These are phyloP conservation scores for Apophysomyces trapeziformis DNA, from an alignment of 371 early-diverging fungal genomes.

Conservation along the genomic window DNA sequence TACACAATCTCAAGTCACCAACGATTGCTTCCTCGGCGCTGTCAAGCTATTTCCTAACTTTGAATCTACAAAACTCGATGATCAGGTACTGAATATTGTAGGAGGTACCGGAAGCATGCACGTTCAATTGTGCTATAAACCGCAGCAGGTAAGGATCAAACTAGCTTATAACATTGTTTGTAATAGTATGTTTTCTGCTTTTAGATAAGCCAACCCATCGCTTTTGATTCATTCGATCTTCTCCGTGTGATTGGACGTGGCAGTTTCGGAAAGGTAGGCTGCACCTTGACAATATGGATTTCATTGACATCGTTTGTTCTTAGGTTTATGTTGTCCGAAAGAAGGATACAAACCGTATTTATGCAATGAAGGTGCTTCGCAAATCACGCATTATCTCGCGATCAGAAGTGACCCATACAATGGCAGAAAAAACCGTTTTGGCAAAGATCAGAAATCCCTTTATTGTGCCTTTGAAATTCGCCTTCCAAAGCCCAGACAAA, in stretches of 20 bases:
- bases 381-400: conserved; percentile 95
- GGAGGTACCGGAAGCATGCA: conserved; percentile 72
- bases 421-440: conserved; percentile 90
- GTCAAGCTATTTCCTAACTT: conserved; percentile 73
- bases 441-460: conserved; percentile 87
- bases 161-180: neutral
- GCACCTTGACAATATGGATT: neutral
- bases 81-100: conserved; percentile 32
- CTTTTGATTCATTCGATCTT: conserved; percentile 93
- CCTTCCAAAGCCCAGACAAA: conserved; percentile 88
- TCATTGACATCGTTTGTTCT: neutral
- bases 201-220: conserved; percentile 65
- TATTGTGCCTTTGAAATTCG: conserved; percentile 86
- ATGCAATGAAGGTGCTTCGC: conserved; percentile 96
- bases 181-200: conserved; percentile 4
- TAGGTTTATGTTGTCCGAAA: conserved; percentile 95
- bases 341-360: conserved; percentile 91
- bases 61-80: conserved; percentile 54
- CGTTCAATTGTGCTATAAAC: conserved; percentile 75
- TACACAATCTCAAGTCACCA: conserved; percentile 40
- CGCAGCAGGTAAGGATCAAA: conserved; percentile 54
- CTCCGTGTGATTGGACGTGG: conserved; percentile 96
- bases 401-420: conserved; percentile 85
- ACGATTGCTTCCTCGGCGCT: conserved; percentile 74
- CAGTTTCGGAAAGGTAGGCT: conserved; percentile 89